Base-by-base conservation (phyloP, 2,329 filamentous ascomycete species). In the Macrophomina pseudophaseolina region DNA sequence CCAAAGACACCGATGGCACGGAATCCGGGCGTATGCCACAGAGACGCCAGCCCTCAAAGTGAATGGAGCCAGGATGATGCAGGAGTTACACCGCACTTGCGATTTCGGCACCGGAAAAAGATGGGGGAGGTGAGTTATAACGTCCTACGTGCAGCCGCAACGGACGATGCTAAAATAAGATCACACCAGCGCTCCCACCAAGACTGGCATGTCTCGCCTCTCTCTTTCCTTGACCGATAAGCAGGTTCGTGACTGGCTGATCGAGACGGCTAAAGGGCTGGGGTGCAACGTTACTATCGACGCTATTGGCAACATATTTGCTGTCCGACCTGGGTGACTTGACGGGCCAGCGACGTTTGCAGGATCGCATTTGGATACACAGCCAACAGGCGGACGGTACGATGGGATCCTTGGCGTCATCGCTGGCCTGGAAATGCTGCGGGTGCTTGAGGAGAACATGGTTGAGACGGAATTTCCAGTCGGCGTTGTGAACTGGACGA, bases 251-350 rank as follows among this genome's bases (percentile, higher is more conserved):
- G 87, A 91, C 75, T 94, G 91, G 91, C 93, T 95, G 70, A 84
- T 88, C 0, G 76, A 87, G n/a, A 88, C 87, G 0, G 87, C 86
- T 1, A 79, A 86, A 71, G 80, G 79, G 0, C 79, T 93, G 0
- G 90, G 88, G 9, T 94, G 91, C 75, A 82, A 83, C 3, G 83
- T 91, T 8, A 89, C 84, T 0, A 77, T 92, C 1, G 92, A 95
- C 74, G 81, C 86, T 30, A 93, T 94, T 87, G 91, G 91, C 23
- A 95, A 94, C 71, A 91, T 90, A 68, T 95, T 94, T 74, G 90
- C 91, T 0, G 82, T 92, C 3, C 85, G 89, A 2, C 85, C 88
- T 2, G 91, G 60, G 56, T n/a, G 44, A 69, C 38, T 8, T 40
- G 23, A 23, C 3, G 23, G 23, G 23, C 82, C 87, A 7, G 85